Conservation (phyloP, 2,329 filamentous ascomycete species). For the Pseudogymnoascus sp. region DNA sequence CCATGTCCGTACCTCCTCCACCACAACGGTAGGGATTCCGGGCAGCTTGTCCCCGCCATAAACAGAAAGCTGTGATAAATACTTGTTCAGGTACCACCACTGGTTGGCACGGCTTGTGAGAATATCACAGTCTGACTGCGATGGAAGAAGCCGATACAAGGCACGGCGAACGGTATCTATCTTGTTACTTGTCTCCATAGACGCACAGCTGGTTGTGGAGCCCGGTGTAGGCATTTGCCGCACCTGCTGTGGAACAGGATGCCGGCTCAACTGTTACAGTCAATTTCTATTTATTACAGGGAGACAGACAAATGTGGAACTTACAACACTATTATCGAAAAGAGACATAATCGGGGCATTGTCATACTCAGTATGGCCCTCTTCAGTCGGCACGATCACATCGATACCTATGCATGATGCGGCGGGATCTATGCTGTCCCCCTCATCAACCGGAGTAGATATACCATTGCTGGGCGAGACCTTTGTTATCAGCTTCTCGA, state of each 20-base stretch:
- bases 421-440: not conserved
- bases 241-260: conserved; percentile 1
- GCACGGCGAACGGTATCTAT: conserved; percentile 23
- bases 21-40: conserved; percentile 17
- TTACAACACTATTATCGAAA: conserved; percentile 26
- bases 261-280: conserved; percentile 7
- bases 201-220: conserved; percentile 13
- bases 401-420: conserved; percentile 24
- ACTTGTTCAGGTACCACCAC: conserved; percentile 24
- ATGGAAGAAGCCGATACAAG: conserved; percentile 25
- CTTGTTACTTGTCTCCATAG: conserved; percentile 19
- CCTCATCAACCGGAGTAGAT: not conserved
- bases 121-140: conserved; percentile 22
- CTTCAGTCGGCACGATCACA: conserved; percentile 20
- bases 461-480: conserved; percentile 20
- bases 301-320: conserved; percentile 6
- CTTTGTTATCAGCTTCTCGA: conserved; percentile 26
- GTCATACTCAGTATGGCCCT: conserved; percentile 13
- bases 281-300: not conserved
- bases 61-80: conserved; percentile 15
- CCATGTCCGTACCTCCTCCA: conserved; percentile 20
- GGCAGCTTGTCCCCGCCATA: not conserved
- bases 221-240: conserved; percentile 20
- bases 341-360: conserved; percentile 23
- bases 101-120: conserved; percentile 19